Conservation (phyloP, 2,329 filamentous ascomycete genomes). For the Colletotrichum neosansevieriae region DNA sequence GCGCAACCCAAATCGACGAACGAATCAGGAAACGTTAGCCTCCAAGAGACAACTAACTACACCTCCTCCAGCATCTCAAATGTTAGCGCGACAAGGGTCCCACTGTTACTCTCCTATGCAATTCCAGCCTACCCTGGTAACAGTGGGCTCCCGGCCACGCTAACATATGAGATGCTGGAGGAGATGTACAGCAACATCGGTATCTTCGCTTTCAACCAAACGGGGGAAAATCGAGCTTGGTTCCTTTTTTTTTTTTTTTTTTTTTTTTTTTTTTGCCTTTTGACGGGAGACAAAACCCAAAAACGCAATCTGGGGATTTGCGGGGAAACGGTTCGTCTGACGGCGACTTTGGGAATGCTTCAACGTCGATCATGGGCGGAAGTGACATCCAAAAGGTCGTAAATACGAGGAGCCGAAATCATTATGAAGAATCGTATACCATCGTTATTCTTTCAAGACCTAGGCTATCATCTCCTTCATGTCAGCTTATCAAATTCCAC, state of each 20-base stretch:
- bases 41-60: neutral
- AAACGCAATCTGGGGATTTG: conserved; percentile 1
- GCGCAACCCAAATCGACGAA: neutral
- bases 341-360: conserved; percentile 2
- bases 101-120: no score
- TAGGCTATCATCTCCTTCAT: no score
- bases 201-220: neutral
- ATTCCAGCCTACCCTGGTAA: no score
- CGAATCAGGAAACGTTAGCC: conserved; percentile 21
- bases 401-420: neutral
- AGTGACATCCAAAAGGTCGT: neutral
- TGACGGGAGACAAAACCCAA: neutral
- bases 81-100: no score
- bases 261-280: neutral
- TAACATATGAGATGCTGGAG: no score
- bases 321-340: neutral
- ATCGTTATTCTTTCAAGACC: no score
- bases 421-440: no score
- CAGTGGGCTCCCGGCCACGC: no score
- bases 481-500: no score
- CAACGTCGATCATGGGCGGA: neutral
- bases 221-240: neutral
- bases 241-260: neutral
- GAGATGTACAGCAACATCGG: no score
- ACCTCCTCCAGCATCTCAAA: no score